These are phyloP conservation scores for Penicillium sp. DNA, from an alignment of 2,329 filamentous ascomycete species.

Conservation along the genomic window DNA sequence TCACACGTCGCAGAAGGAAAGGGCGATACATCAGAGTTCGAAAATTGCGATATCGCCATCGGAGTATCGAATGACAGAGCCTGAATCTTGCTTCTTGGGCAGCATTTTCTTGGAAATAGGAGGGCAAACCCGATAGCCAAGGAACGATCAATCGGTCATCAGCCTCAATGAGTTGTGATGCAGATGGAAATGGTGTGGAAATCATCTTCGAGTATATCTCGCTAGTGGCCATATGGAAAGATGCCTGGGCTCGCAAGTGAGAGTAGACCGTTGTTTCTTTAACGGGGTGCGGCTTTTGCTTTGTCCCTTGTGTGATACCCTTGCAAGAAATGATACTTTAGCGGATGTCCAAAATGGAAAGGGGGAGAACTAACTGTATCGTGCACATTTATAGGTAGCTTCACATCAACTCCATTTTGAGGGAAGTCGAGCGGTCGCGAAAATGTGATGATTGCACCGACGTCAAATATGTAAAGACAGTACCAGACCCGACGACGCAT, in stretches of 20 bases:
- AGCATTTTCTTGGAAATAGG: constrained; percentile 32
- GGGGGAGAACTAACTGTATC: constrained; percentile 23
- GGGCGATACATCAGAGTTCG: constrained; percentile 41
- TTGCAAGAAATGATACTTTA: neutral
- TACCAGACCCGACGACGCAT: constrained; percentile 35
- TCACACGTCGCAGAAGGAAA: constrained; percentile 28
- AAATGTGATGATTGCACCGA: constrained; percentile 49
- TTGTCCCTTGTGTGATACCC: constrained; percentile 25
- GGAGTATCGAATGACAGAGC: constrained; percentile 32
- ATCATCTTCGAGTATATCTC: constrained; percentile 39
- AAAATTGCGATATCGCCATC: constrained; percentile 38
- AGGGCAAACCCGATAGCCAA: constrained; percentile 32
- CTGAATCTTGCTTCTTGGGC: constrained; percentile 23
- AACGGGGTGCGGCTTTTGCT: constrained; percentile 22
- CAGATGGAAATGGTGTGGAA: constrained; percentile 33
- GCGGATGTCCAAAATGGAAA: neutral
- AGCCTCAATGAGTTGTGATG: constrained; percentile 32
- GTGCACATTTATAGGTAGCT: constrained; percentile 40
- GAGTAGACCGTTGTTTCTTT: constrained; percentile 37
- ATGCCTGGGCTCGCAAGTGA: constrained; percentile 33
- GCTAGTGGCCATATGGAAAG: constrained; percentile 35
- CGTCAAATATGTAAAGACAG: constrained; percentile 41
- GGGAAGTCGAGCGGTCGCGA: constrained; percentile 48
- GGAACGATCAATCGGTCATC: constrained; percentile 31
- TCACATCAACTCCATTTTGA: constrained; percentile 39